phyloP scores from a whole-genome alignment of 2,329 filamentous ascomycete genomes.

The Aureobasidium sp. region DNA sequence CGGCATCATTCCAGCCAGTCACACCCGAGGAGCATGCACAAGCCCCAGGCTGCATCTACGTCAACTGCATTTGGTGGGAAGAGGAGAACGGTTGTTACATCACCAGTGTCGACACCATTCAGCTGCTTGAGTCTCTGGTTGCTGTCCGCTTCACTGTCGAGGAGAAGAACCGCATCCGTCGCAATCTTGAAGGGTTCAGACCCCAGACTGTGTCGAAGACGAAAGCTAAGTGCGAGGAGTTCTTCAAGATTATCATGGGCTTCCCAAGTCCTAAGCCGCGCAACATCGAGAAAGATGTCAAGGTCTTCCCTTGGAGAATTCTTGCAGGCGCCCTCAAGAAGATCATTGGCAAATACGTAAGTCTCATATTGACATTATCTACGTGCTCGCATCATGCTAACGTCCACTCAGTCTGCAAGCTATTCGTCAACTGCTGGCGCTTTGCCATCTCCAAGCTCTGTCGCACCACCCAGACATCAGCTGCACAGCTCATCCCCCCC shows the following conservation, averaged over 20 bases:
- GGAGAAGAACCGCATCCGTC: constrained; percentile 95
- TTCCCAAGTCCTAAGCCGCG: constrained; percentile 92
- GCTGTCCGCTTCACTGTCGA: constrained; percentile 85
- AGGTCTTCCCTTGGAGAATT: constrained; percentile 96
- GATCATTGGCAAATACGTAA: constrained; percentile 93
- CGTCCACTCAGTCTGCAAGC: constrained; percentile 50
- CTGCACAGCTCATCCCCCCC: constrained; percentile 25
- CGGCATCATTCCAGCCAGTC: constrained; percentile 71
- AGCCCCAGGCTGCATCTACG: constrained; percentile 77
- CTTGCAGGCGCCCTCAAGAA: constrained; percentile 84
- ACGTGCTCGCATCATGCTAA: constrained; percentile 6
- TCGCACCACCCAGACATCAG: constrained; percentile 23
- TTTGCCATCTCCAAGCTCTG: constrained; percentile 29
- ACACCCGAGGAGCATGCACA: constrained; percentile 61
- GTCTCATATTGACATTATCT: constrained; percentile 30
- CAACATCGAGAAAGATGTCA: constrained; percentile 98
- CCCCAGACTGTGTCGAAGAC: constrained; percentile 90
- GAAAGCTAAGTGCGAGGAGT: constrained; percentile 82
- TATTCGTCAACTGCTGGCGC: constrained; percentile 58
- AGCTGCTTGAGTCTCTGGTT: constrained; percentile 85
- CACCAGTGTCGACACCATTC: constrained; percentile 94
- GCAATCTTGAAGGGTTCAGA: constrained; percentile 90
- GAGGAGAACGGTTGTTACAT: constrained; percentile 88
- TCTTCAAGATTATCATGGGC: constrained; percentile 98
- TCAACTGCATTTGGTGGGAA: constrained; percentile 96